phyloP scores from a whole-genome alignment of 441 rosid species.

The Hypseocharis bilobata region DNA sequence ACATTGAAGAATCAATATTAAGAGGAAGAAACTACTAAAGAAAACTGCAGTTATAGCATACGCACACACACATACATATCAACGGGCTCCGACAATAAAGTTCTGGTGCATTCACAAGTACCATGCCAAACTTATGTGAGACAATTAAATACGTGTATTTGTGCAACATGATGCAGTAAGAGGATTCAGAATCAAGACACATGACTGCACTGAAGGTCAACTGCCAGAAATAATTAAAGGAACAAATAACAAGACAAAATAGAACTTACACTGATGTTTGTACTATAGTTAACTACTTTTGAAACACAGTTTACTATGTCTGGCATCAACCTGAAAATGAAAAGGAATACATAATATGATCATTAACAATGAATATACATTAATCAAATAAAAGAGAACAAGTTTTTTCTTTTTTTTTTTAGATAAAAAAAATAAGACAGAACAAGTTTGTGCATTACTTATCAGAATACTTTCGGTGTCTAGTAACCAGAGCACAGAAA shows the following conservation, averaged over 20 bases:
- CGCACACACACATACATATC: neutral
- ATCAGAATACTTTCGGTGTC: slow-evolving; percentile 73
- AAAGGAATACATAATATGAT: slow-evolving; percentile 12
- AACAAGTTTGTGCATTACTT: slow-evolving; percentile 35
- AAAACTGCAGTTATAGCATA: neutral
- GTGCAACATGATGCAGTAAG: neutral
- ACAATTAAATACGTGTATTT: neutral
- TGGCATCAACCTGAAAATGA: slow-evolving; percentile 56
- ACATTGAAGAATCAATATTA: slow-evolving; percentile 1
- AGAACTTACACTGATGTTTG: slow-evolving; percentile 47
- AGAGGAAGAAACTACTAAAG: neutral
- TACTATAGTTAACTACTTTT: slow-evolving; percentile 47
- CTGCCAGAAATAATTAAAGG: neutral
- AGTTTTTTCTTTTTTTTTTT: no score
- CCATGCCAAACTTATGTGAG: neutral
- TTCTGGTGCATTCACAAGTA: slow-evolving; percentile 9
- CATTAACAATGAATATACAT: slow-evolving; percentile 8
- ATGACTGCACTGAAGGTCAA: slow-evolving; percentile 4
- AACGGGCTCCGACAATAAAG: neutral
- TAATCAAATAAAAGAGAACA: slow-evolving; percentile 7
- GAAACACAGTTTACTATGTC: slow-evolving; percentile 48
- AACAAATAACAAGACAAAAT: slow-evolving; percentile 8
- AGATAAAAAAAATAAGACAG: no score
- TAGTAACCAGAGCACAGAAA: slow-evolving; percentile 57
- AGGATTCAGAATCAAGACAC: neutral